Base-by-base conservation (phyloP, 139 green algal species). In the Spirogloea muscicola region DNA sequence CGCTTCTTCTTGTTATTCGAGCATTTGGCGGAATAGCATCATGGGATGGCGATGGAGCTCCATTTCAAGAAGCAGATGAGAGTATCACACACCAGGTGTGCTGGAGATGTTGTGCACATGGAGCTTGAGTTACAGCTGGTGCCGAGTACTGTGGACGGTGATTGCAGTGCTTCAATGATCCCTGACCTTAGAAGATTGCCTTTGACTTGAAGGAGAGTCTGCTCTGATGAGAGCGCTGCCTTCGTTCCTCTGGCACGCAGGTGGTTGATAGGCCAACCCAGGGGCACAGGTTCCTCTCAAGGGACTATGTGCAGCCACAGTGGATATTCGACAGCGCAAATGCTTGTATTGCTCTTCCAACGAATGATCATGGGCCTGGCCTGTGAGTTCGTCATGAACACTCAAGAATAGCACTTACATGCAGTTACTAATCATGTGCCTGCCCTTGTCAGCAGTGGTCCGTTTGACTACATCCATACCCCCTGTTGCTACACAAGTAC, bases 281-380 rank as follows among this genome's bases (percentile, higher is more conserved):
- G 83, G 86, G 83, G 9, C 89, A 94, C 81, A 71, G 73, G 34
- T 84, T 81, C 58, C 76, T 94, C 38, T 86, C 77, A 0, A 85
- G 94, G 10, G 78, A 93, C 61, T 99, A 97, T 69, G 87, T 99
- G 36, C 91, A 97, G 84, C 95, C 95, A 36, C 95, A 99, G 90
- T 99, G 95, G 95, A 86, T 96, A 40, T 91, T 96, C 58, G 95
- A 99, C 89, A 87, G 72, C 46, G 87, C 87, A 69, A 98, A 98
- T 89, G 91, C 86, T 31, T 69, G 88, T 0, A 74, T 96, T 72
- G 82, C 96, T 44, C 79, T 92, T 68, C 74, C 88, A 1, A 65
- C 84, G 1, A 70, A 85, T 10, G 78, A 87, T 37, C 98, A 99
- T 74, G 82, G 72, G 21, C 91, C 91, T 0, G 94, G 93, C 10